Base-by-base conservation (phyloP, 345 rosid genomes). In the Odontarrhena argentea region DNA sequence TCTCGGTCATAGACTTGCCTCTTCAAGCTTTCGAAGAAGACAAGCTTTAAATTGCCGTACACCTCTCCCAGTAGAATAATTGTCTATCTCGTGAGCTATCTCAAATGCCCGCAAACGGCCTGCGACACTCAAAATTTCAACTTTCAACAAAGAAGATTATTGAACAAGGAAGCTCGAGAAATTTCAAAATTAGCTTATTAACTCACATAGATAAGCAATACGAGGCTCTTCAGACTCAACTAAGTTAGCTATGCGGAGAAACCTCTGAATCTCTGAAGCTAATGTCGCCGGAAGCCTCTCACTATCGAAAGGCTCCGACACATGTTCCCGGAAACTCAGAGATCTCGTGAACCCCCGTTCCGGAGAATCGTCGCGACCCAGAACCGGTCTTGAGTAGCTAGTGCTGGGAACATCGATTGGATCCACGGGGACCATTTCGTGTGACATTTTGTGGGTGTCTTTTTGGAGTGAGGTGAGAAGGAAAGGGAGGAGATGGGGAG, bases 91-190 rank as follows among this genome's bases (percentile, higher is more conserved):
- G 57, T 89, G 97, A 36, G 97, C 97, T 65, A 83, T 76, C 70
- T 63, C 91, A 62, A 93, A 85, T 55, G 92, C 98, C 73, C 80
- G 90, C 68, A 93, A 85, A 8, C 98, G 96, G 42, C 98, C 98
- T 90, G 78, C 63, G n/a, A n/a, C n/a, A n/a, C n/a, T n/a, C n/a
- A 42, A 35, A 59, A 8, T 36, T 9, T 18, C 14, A 56, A 60
- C 43, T 42, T 11, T 18, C 22, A 3, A 36, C 43, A 65, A 48
- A 61, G 41, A 15, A 51, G 43, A 69, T 41, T 68, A 32, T 46
- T 67, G 32, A 26, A 6, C 40, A 54, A 54, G 34, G 54, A 58
- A 55, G 36, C 37, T 9, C 15, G 4, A 40, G 24, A 6, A 26
- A 61, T 41, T 32, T 9, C 28, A 36, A 6, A 43, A 12, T 30